Conservation (phyloP, 1,139 yeast species). For the Protomyces pachydermus region DNA sequence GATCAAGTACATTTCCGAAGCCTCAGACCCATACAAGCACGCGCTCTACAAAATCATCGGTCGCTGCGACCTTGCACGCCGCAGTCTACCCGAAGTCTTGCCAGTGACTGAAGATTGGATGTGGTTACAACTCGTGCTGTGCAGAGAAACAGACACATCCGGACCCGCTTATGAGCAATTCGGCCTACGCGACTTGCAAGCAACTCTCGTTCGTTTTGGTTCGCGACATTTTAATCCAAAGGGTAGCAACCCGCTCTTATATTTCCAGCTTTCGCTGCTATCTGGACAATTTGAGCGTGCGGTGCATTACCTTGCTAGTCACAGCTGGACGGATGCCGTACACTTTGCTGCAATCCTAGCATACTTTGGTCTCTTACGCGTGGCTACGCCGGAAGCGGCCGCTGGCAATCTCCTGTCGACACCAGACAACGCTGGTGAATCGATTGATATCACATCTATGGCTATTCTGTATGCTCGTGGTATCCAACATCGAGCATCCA, state of each 20-base stretch:
- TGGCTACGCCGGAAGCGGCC: slow-evolving; percentile 41
- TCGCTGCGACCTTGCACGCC: slow-evolving; percentile 75
- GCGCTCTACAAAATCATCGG: slow-evolving; percentile 90
- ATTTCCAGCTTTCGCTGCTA: slow-evolving; percentile 67
- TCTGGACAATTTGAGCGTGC: slow-evolving; percentile 82
- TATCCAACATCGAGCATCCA: slow-evolving; percentile 80
- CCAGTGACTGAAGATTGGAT: slow-evolving; percentile 92
- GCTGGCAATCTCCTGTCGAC: slow-evolving; percentile 28
- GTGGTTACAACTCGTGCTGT: slow-evolving; percentile 82
- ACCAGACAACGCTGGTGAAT: neutral
- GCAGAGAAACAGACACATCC: slow-evolving; percentile 49
- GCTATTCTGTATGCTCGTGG: slow-evolving; percentile 57
- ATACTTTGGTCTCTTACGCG: slow-evolving; percentile 66
- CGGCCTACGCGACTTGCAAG: slow-evolving; percentile 67
- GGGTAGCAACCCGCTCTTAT: slow-evolving; percentile 60
- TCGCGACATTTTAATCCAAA: slow-evolving; percentile 61
- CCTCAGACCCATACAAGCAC: slow-evolving; percentile 80
- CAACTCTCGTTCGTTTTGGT: slow-evolving; percentile 66
- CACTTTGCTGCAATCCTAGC: slow-evolving; percentile 81
- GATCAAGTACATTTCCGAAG: slow-evolving; percentile 56
- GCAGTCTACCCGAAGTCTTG: slow-evolving; percentile 71
- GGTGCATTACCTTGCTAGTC: slow-evolving; percentile 59
- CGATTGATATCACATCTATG: slow-evolving; percentile 41
- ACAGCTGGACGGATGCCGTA: slow-evolving; percentile 79
- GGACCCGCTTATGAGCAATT: slow-evolving; percentile 58